A percentile compares a stretch with the other conserved stretches of the same genome.
phyloP scores from a whole-genome alignment of 768 basidiomycete genomes.

The Rhodocollybia butyracea region DNA sequence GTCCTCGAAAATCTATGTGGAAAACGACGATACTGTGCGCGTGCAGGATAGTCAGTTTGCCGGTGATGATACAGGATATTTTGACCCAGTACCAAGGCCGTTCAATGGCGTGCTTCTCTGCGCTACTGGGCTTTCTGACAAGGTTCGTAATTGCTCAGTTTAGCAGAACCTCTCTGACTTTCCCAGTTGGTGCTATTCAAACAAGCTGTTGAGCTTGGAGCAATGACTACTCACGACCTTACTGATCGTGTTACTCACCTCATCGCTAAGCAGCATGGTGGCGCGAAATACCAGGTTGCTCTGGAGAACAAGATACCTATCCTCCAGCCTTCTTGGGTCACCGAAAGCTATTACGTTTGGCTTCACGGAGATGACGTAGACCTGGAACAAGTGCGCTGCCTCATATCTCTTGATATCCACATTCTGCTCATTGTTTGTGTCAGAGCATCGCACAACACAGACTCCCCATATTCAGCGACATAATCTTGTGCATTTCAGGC shows the following conservation, averaged over 20 bases:
- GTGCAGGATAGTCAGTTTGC: constrained; percentile 45
- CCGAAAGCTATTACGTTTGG: constrained; percentile 70
- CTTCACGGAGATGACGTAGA: constrained; percentile 78
- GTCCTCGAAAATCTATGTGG: constrained; percentile 21
- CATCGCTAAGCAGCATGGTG: constrained; percentile 74
- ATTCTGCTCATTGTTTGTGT: not conserved
- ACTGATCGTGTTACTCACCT: constrained; percentile 89
- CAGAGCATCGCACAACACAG: constrained; percentile 61
- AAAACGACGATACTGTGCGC: constrained; percentile 31
- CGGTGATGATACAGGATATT: constrained; percentile 41
- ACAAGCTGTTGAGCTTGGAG: constrained; percentile 80
- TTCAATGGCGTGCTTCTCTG: constrained; percentile 65
- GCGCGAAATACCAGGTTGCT: constrained; percentile 77
- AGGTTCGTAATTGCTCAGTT: constrained; percentile 35
- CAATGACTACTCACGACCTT: constrained; percentile 61
- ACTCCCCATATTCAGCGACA: constrained; percentile 68
- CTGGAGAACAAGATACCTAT: constrained; percentile 81
- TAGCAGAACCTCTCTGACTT: constrained; percentile 1
- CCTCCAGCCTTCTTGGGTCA: constrained; percentile 74
- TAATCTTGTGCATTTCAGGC: constrained; percentile 74
- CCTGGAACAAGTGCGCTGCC: constrained; percentile 47
- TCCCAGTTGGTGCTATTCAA: constrained; percentile 66
- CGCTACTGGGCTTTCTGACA: constrained; percentile 77
- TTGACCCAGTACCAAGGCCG: constrained; percentile 59
- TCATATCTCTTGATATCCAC: not conserved